Conservation (phyloP, 495 filamentous ascomycete genomes). For the Aspergillus sclerotiicarbonarius region DNA sequence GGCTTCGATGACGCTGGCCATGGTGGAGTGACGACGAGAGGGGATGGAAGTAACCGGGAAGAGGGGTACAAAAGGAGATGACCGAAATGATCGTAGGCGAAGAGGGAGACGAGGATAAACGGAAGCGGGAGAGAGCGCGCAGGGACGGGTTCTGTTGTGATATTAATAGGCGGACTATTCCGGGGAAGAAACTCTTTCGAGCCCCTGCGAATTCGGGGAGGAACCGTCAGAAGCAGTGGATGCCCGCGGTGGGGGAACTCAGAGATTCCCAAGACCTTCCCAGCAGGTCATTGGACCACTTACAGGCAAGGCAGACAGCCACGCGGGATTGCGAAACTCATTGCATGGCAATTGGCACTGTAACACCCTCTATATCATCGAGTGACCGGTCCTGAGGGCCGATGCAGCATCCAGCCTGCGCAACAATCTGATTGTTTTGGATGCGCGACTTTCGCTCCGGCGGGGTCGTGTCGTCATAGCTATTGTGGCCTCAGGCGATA, state of each 20-base stretch:
- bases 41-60: conserved; percentile 4
- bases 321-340: conserved; percentile 6
- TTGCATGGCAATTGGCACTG: conserved; percentile 13
- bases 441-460: conserved; percentile 1
- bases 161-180: conserved; percentile 15
- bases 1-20: conserved; percentile 59
- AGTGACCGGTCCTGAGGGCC: background rate
- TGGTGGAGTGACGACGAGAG: conserved; percentile 32
- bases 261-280: conserved; percentile 10
- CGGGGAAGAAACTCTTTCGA: conserved; percentile 12
- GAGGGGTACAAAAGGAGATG: conserved; percentile 12
- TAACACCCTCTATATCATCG: background rate
- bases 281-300: conserved; percentile 19
- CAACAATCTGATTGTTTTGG: background rate
- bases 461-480: conserved; percentile 7
- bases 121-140: conserved; percentile 1
- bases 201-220: conserved; percentile 1
- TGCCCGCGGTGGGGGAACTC: background rate
- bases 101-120: conserved; percentile 16
- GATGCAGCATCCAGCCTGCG: background rate
- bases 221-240: conserved; percentile 8
- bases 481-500: background rate
- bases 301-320: conserved; percentile 7
- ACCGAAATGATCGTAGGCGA: conserved; percentile 3
- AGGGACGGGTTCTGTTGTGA: background rate